Conservation (phyloP, 768 basidiomycete genomes). For the Termitomyces heimii region DNA sequence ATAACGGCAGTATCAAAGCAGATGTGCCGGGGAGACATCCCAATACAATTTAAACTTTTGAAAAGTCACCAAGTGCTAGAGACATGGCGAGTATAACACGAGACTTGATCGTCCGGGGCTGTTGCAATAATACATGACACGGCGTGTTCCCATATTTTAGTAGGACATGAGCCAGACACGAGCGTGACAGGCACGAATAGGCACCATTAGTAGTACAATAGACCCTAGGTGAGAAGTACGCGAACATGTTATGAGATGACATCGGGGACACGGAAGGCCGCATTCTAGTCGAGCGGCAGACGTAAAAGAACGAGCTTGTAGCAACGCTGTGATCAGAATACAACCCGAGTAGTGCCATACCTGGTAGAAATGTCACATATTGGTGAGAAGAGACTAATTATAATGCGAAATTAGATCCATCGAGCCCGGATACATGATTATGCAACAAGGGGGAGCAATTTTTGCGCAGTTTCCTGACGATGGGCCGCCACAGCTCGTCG, state of each 20-base stretch:
- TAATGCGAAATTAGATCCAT: background rate
- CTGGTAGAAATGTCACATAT: background rate
- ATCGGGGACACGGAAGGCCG: background rate
- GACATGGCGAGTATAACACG: background rate
- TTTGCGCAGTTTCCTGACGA: background rate
- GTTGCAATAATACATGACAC: background rate
- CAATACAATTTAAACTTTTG: background rate
- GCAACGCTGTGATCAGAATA: background rate
- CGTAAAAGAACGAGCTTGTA: background rate
- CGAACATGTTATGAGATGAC: background rate
- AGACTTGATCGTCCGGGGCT: background rate
- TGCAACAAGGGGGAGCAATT: background rate
- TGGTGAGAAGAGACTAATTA: slow-evolving; percentile 1
- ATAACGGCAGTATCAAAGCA: background rate
- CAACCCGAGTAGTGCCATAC: background rate
- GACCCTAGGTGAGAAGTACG: background rate
- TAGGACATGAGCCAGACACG: background rate
- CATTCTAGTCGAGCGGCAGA: background rate
- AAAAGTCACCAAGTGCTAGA: background rate
- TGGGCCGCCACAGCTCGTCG: background rate
- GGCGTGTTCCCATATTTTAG: background rate
- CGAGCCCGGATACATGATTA: background rate
- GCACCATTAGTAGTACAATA: background rate
- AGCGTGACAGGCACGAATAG: background rate
- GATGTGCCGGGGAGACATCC: background rate